Evolutionary conservation across 768 basidiomycete genomes (phyloP).

Genomic region (Mycena polygramma): DNA sequence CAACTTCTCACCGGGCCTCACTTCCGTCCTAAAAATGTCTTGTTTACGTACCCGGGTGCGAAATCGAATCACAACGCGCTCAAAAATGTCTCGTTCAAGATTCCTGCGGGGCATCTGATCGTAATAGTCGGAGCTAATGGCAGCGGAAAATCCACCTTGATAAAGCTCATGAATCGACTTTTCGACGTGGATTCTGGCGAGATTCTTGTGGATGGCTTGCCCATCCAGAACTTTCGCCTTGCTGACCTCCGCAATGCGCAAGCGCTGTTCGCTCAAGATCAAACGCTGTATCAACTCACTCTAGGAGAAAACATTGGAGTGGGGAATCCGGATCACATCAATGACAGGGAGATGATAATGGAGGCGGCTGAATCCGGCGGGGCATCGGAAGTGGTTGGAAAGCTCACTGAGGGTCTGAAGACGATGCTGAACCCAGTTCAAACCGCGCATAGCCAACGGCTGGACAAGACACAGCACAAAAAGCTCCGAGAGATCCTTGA

Average conservation of each 20-base stretch:
- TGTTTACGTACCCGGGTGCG: slow-evolving; percentile 50
- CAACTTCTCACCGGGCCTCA: not conserved
- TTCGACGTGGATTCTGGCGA: slow-evolving; percentile 46
- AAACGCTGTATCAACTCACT: slow-evolving; percentile 50
- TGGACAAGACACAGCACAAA: slow-evolving; percentile 20
- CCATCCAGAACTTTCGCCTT: slow-evolving; percentile 45
- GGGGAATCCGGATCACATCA: slow-evolving; percentile 34
- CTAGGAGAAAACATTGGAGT: slow-evolving; percentile 55
- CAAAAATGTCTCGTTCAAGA: slow-evolving; percentile 43
- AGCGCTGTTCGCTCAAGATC: slow-evolving; percentile 55
- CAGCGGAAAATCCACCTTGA: slow-evolving; percentile 48
- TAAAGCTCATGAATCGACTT: slow-evolving; percentile 50
- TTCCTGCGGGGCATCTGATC: slow-evolving; percentile 45
- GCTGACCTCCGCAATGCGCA: slow-evolving; percentile 46
- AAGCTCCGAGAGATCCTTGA: slow-evolving; percentile 16
- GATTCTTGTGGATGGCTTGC: slow-evolving; percentile 49
- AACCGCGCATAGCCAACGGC: not conserved
- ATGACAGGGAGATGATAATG: slow-evolving; percentile 13
- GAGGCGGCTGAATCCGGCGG: slow-evolving; percentile 19
- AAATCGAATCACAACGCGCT: slow-evolving; percentile 34
- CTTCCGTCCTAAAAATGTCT: slow-evolving; percentile 47
- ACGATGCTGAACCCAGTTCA: slow-evolving; percentile 2
- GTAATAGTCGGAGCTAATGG: slow-evolving; percentile 54
- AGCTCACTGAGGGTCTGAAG: slow-evolving; percentile 6
- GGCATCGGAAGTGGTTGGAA: slow-evolving; percentile 15